Evolutionary conservation across 371 early-diverging fungal species (phyloP).

Genomic region (Zopfochytrium polystomum): DNA sequence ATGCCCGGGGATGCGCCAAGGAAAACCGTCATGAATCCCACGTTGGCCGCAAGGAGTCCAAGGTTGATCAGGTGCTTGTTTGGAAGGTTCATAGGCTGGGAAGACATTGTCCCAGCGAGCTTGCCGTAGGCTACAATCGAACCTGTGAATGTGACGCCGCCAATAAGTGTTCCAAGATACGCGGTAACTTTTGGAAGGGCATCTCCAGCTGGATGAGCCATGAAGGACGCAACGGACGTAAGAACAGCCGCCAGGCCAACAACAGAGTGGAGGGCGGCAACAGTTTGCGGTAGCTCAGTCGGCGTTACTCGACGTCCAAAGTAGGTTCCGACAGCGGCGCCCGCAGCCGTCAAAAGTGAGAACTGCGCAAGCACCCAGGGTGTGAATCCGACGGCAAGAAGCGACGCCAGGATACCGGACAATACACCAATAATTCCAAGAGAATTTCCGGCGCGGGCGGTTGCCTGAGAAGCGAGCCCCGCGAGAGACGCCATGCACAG

Average conservation of each 20-base stretch:
- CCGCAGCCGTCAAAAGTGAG: conserved; percentile 27
- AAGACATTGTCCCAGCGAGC: conserved; percentile 27
- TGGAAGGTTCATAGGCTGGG: conserved; percentile 26
- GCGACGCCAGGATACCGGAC: conserved; percentile 26
- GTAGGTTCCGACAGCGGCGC: conserved; percentile 27
- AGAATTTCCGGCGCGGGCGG: conserved; percentile 31
- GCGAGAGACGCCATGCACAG: conserved; percentile 36
- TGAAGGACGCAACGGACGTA: conserved; percentile 23
- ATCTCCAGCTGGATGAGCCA: conserved; percentile 26
- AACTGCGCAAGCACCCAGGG: conserved; percentile 37
- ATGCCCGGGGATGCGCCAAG: conserved; percentile 12
- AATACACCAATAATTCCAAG: conserved; percentile 37
- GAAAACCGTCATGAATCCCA: conserved; percentile 19
- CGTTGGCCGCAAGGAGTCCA: conserved; percentile 20
- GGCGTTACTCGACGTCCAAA: conserved; percentile 32
- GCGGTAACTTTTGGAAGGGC: conserved; percentile 22
- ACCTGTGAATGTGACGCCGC: conserved; percentile 26
- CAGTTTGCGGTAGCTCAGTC: conserved; percentile 37
- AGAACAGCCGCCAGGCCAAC: conserved; percentile 38
- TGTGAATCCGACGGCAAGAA: conserved; percentile 21
- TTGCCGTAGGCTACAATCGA: conserved; percentile 26
- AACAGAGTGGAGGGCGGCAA: conserved; percentile 32
- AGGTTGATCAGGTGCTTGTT: conserved; percentile 34
- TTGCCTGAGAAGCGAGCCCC: conserved; percentile 30
- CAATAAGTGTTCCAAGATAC: conserved; percentile 34